Base-by-base conservation (phyloP, 176 grass and related monocot species). In the Carex littledalei region DNA sequence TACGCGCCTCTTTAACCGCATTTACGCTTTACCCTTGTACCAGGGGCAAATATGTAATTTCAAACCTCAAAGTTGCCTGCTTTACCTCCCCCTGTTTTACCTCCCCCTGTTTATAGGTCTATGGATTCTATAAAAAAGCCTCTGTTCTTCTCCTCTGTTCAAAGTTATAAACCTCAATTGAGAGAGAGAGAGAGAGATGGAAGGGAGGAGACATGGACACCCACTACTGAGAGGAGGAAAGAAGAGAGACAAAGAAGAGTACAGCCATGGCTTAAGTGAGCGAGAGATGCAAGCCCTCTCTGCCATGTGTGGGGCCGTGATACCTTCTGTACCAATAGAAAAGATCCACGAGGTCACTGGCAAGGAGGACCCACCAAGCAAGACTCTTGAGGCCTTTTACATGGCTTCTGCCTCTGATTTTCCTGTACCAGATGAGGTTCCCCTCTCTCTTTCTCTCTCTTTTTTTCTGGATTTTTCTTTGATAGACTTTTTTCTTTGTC, bases 251-350 rank as follows among this genome's bases (percentile, higher is more conserved):
- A 88, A 87, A 31, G 88, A 68, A 20, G 49, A 49, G 39, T 94
- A 94, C 86, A 81, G 80, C 80, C 94, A 97, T 77, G 90, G 90
- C 6, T 84, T 97, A 37, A 84, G 45, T 11, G 66, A 85, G 10
- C 18, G 21, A 24, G 90, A 97, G 87, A 91, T 97, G 90, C 80
- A 91, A 43, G 67, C 87, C 1, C 84, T 92, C 32, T 76, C 90
- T n/a, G 90, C 90, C 87, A 88, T 97, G 50, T 97, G 94, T 77
- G 92, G 84, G 64, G 71, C 87, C 78, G 31, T 92, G 64, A 86
- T 97, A 81, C 94, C 94, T 57, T 87, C 92, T 2, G 21, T 97
- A 26, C 85, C 87, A 14, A 47, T 32, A 37, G 86, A 84, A n/a
- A 81, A 59, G 21, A 62, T 70, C 29, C 74, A 57, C 56, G 73